Evolutionary conservation across 1,139 yeast genomes (phyloP).

Genomic region (Protomyces macrosporus): DNA sequence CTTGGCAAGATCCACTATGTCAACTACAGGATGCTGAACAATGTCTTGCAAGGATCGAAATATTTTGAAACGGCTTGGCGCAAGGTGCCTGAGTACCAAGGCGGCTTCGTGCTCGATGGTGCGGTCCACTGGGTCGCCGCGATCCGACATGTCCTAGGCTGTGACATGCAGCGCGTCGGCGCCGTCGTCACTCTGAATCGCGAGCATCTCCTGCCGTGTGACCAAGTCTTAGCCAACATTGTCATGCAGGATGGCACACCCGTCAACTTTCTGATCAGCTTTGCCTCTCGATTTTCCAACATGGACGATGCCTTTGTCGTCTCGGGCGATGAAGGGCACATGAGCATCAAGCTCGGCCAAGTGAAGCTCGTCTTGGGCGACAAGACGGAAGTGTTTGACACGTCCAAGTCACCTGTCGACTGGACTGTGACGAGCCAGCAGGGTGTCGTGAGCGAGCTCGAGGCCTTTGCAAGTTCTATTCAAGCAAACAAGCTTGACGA

Average conservation of each 20-base stretch:
- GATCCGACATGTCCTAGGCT: slow-evolving; percentile 31
- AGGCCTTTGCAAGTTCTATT: background rate
- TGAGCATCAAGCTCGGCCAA: background rate
- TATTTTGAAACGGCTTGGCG: slow-evolving; percentile 34
- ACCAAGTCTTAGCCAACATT: background rate
- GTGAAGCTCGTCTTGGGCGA: background rate
- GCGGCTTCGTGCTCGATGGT: slow-evolving; percentile 35
- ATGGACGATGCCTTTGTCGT: background rate
- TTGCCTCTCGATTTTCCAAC: background rate
- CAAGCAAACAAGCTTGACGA: background rate
- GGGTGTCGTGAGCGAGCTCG: background rate
- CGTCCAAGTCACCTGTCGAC: background rate
- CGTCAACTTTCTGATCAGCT: background rate
- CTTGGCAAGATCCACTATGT: slow-evolving; percentile 14
- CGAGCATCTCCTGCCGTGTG: background rate
- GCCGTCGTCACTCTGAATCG: background rate
- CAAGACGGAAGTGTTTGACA: background rate
- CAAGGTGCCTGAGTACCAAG: slow-evolving; percentile 34
- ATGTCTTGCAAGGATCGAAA: slow-evolving; percentile 27
- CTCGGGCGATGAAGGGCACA: background rate
- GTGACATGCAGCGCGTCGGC: slow-evolving; percentile 10
- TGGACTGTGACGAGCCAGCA: background rate
- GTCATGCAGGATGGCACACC: background rate
- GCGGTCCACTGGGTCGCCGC: slow-evolving; percentile 35
- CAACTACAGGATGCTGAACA: background rate